A percentile compares a stretch with the other conserved stretches of the same genome.
These are phyloP conservation scores for Hevea brasiliensis DNA, from an alignment of 345 rosid genomes.

Conservation along the genomic window DNA sequence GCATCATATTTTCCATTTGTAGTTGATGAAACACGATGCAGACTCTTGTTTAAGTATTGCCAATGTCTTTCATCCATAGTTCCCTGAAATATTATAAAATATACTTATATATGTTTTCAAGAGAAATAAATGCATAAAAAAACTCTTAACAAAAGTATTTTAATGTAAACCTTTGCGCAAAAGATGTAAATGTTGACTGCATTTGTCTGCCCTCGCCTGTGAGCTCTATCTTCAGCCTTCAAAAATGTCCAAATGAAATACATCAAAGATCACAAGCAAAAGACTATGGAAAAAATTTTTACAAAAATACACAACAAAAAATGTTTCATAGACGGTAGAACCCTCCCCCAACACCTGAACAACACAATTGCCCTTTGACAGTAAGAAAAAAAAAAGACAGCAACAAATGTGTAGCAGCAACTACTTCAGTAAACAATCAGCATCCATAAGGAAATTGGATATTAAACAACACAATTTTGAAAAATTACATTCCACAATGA, in stretches of 20 bases:
- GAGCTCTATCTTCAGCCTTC: slow-evolving; percentile 98
- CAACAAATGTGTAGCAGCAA: background rate
- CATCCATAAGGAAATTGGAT: background rate
- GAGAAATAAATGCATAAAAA: slow-evolving; percentile 7
- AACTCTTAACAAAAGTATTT: background rate
- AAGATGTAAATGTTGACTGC: slow-evolving; percentile 87
- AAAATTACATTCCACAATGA: background rate
- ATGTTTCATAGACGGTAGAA: too few relatives aligned
- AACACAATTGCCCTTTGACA: background rate
- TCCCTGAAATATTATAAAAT: slow-evolving; percentile 49
- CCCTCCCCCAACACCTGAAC: too few relatives aligned
- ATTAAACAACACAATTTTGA: background rate
- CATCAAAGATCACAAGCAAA: slow-evolving; percentile 2
- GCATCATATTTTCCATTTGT: slow-evolving; percentile 95
- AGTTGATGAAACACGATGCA: slow-evolving; percentile 77
- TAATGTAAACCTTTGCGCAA: slow-evolving; percentile 66
- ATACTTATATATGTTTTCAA: slow-evolving; percentile 14
- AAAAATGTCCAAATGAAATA: slow-evolving; percentile 25
- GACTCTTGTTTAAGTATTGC: slow-evolving; percentile 69
- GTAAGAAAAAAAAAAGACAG: background rate
- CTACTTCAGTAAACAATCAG: background rate
- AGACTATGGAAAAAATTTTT: background rate
- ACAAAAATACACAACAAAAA: background rate
- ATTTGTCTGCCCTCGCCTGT: slow-evolving; percentile 81
- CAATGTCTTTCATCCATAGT: slow-evolving; percentile 77